Evolutionary conservation across 768 basidiomycete genomes (phyloP).

Genomic region (Floccularia luteovirens): DNA sequence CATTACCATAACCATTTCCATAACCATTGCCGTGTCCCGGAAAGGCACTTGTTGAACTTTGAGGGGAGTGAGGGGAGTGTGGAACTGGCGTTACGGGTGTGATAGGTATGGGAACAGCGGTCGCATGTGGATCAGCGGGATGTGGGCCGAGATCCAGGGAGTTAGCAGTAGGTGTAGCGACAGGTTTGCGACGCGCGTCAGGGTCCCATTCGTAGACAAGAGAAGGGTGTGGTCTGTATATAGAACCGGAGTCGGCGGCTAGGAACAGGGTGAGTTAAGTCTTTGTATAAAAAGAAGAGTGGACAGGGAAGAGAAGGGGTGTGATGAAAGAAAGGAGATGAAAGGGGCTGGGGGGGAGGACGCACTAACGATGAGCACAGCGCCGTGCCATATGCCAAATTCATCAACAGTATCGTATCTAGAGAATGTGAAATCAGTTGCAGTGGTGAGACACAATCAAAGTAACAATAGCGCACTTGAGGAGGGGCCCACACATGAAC

Average conservation of each 20-base stretch:
- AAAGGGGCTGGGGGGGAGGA: slow-evolving; percentile 13
- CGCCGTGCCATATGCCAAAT: slow-evolving; percentile 79
- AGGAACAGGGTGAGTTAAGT: too few relatives aligned
- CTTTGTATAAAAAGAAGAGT: too few relatives aligned
- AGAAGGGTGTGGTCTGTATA: slow-evolving; percentile 67
- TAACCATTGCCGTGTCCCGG: slow-evolving; percentile 6
- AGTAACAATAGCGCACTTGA: slow-evolving; percentile 30
- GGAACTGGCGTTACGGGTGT: slow-evolving; percentile 16
- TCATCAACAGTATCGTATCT: slow-evolving; percentile 85
- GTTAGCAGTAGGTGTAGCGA: slow-evolving; percentile 10
- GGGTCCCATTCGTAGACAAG: slow-evolving; percentile 75
- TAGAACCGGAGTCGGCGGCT: slow-evolving; percentile 76
- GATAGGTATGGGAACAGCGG: too few relatives aligned
- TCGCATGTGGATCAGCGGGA: slow-evolving; percentile 66
- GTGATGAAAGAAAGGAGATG: neutral
- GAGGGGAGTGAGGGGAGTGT: slow-evolving; percentile 7
- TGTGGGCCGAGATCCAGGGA: slow-evolving; percentile 62
- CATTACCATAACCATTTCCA: slow-evolving; percentile 9
- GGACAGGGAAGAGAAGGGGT: neutral
- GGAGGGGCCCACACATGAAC: slow-evolving; percentile 87
- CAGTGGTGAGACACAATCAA: neutral
- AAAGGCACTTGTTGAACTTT: neutral
- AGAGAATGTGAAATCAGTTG: slow-evolving; percentile 1
- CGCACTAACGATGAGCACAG: slow-evolving; percentile 82
- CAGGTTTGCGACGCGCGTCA: slow-evolving; percentile 14